A percentile compares a stretch with the other conserved stretches of the same genome.
Conservation (phyloP, 208 protist genomes). For the Leishmania tarentolae region DNA sequence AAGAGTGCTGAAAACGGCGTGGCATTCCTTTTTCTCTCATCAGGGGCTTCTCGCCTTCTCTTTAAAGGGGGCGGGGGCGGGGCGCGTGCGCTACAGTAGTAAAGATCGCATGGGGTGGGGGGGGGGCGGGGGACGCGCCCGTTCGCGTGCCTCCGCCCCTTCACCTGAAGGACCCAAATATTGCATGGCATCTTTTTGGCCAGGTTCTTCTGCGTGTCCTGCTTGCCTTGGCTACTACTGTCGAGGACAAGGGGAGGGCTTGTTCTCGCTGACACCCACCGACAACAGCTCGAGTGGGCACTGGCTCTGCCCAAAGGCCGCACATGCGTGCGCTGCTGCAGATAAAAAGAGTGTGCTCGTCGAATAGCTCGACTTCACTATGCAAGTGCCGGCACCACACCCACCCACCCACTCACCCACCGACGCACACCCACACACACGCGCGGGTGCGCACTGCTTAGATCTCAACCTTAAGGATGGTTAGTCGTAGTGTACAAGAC, state of each 20-base stretch:
- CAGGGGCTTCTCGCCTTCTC: too few relatives aligned
- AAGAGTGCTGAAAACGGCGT: neutral
- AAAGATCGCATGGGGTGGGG: neutral
- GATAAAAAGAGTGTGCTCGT: neutral
- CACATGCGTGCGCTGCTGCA: neutral
- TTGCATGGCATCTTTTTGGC: neutral
- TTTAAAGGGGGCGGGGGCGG: too few relatives aligned
- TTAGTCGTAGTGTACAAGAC: neutral
- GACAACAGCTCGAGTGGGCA: neutral
- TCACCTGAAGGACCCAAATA: neutral
- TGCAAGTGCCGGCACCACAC: neutral
- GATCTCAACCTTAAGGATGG: neutral
- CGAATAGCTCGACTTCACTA: neutral
- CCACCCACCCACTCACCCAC: neutral
- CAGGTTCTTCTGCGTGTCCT: neutral
- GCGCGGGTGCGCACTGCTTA: neutral
- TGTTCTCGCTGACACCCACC: neutral
- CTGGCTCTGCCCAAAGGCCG: neutral
- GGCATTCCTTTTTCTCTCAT: neutral
- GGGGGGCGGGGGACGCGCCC: too few relatives aligned
- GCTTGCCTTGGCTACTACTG: neutral
- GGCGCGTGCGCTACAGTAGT: too few relatives aligned
- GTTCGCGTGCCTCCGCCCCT: neutral
- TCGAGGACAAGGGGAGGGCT: neutral
- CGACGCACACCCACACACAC: neutral